Evolutionary conservation across 306 rosid species (phyloP).

Genomic region (Rosa multiflora): DNA sequence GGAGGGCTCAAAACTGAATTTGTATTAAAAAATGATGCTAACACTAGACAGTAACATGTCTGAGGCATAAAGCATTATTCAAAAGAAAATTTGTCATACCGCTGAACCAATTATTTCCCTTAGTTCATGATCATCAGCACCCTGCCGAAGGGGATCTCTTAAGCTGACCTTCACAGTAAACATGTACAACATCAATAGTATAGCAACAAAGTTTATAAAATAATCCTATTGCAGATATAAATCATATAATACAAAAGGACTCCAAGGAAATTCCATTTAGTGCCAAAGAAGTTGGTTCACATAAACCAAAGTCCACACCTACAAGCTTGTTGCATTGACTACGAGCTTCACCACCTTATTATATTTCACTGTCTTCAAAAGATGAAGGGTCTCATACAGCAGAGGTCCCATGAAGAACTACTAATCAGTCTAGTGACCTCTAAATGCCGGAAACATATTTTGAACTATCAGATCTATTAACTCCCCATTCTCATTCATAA

Average conservation of each 20-base stretch:
- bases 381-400: not conserved
- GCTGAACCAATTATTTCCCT: conserved; percentile 76
- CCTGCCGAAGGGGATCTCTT: conserved; percentile 81
- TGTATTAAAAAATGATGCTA: not conserved
- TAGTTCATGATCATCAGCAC: conserved; percentile 72
- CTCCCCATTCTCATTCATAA: not conserved
- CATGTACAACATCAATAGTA: not conserved
- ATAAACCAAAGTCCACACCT: not conserved
- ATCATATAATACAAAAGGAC: not conserved
- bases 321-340: not conserved
- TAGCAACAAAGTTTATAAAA: not conserved
- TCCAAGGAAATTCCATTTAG: not conserved
- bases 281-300: not conserved
- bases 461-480: not conserved
- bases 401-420: not conserved
- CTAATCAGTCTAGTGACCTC: not conserved
- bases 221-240: not conserved
- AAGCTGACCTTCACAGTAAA: conserved; percentile 66
- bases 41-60: not conserved
- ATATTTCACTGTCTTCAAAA: not conserved
- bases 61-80: conserved; percentile 17
- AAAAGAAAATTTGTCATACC: conserved; percentile 42
- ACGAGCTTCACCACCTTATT: not conserved
- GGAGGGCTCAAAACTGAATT: conserved; percentile 4
- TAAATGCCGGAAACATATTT: not conserved